A percentile compares a stretch with the other conserved stretches of the same genome.
phyloP scores from a whole-genome alignment of 306 rosid species.

The barrel medic (Medicago truncatula) region MtrunA17r5.0-ANR NC_053043.1:11458501-11459000 shows the following conservation, averaged over 20 bases:
- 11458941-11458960: neutral
- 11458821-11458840: conserved; percentile 17
- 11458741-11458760: neutral
- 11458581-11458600: neutral
- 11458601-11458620: conserved; percentile 27
- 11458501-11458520: conserved; percentile 4
- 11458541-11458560: conserved; percentile 39
- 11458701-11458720: neutral
- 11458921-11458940: neutral
- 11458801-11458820: neutral
- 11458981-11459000: neutral
- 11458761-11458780: neutral
- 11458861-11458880: neutral
- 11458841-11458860: conserved; percentile 11
- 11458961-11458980: conserved; percentile 4
- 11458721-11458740: neutral
- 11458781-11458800: neutral
- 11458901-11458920: neutral
- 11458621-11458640: conserved; percentile 28
- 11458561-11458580: conserved; percentile 14
- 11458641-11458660: conserved; percentile 13
- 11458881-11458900: neutral
- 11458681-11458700: neutral
- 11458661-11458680: neutral
- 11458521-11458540: conserved; percentile 15